Evolutionary conservation across 2,329 filamentous ascomycete species (phyloP), one percentile per base, ranked within the genome.

Genomic region (Aspergillus japonicus): DNA sequence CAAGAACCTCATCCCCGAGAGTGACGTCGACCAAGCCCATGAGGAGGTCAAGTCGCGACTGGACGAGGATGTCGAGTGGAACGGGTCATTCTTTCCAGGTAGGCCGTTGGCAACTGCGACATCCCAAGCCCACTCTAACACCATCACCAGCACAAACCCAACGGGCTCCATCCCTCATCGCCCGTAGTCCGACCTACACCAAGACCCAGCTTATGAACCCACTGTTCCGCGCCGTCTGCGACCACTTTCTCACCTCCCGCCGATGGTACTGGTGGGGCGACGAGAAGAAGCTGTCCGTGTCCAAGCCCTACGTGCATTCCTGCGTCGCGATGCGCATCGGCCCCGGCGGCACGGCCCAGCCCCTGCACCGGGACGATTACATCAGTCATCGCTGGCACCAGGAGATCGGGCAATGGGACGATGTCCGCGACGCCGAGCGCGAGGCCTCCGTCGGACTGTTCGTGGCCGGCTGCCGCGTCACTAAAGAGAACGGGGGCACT

Each of bases 401-500:
- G 1, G 62, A 54, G 4, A 51, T 65, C 1, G 23, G n/a, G 0
- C 29, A 53, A 11, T 60, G 51, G 48, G 54, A 58, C 14, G 56
- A 62, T 44, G 47, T 54, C 1, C 57, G 64, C 5, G 62, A 68
- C 24, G 50, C 53, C 31, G 54, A 62, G 8, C 60, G 65, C 4
- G 68, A 70, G 26, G 58, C 62, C 2, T 61, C 56, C 12, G 59
- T 70, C 26, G 66, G 68, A 1, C 56, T 68, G 21, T 65, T 72
- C n/a, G 62, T 71, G 3, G 69, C 68, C 0, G 68, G 65, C 3
- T 69, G 61, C 6, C 67, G 65, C 26, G 63, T 67, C 7, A 69
- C 65, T 1, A 68, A 63, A 29, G 65, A 61, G 23, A 74, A 75
- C 50, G 72, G 72, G 3, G 71, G 69, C 8, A 75, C 72, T 12